phyloP scores from a whole-genome alignment of 176 grass and related monocot genomes.

The Carex scoparia region DNA sequence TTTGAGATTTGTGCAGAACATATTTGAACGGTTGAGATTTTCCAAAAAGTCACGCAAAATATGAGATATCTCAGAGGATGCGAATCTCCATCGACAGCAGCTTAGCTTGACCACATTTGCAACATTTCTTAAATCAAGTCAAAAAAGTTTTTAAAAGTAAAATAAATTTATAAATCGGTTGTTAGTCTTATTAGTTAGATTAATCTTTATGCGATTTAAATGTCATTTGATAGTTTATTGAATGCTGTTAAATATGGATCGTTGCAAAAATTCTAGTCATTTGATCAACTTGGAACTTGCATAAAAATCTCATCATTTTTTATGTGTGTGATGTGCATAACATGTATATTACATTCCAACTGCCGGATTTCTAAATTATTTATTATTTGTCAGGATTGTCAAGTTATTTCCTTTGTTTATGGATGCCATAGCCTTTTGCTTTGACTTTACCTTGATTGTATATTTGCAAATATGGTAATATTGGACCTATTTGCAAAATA shows the following conservation, averaged over 20 bases:
- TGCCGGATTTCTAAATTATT: not conserved
- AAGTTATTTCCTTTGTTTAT: not conserved
- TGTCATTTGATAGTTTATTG: not conserved
- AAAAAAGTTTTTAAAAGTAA: not conserved
- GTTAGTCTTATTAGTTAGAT: not conserved
- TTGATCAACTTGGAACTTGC: not conserved
- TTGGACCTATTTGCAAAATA: constrained; percentile 9
- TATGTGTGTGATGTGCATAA: not conserved
- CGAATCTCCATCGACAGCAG: not conserved
- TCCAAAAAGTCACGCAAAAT: too few species aligned
- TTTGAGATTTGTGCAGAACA: too few species aligned
- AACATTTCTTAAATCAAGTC: not conserved
- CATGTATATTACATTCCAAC: not conserved
- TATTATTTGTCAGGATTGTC: constrained; percentile 1
- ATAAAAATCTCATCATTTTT: not conserved
- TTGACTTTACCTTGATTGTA: not conserved
- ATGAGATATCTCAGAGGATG: too few species aligned
- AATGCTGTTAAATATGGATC: not conserved
- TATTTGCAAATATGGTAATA: not conserved
- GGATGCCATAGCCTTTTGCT: not conserved
- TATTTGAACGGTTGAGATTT: too few species aligned
- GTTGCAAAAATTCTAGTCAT: not conserved
- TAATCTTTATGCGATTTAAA: not conserved
- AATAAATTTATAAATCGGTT: not conserved
- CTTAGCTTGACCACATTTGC: not conserved